phyloP scores from a whole-genome alignment of 202 grass and related monocot genomes.

The Schoenoplectus triqueter region DNA sequence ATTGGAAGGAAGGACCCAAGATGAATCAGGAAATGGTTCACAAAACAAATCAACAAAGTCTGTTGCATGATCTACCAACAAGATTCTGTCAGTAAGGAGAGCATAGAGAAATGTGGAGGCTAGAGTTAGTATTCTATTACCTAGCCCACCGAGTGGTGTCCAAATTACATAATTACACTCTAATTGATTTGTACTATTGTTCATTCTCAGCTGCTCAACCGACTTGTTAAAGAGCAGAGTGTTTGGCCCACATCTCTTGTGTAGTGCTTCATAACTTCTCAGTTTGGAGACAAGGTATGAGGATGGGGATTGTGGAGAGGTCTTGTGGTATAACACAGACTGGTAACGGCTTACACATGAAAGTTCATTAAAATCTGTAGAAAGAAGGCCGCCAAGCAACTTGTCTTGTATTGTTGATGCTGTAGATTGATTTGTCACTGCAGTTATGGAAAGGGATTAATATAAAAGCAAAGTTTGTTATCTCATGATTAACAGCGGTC shows the following conservation, averaged over 20 bases:
- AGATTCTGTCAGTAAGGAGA: conserved; percentile 38
- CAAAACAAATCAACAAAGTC: conserved; percentile 46
- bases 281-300: conserved; percentile 39
- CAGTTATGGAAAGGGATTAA: not conserved
- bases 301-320: conserved; percentile 25
- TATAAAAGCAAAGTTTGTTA: not conserved
- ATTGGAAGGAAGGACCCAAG: conserved; percentile 43
- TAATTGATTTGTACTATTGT: not conserved
- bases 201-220: conserved; percentile 36
- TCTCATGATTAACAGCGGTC: not conserved
- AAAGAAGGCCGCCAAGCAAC: conserved; percentile 30
- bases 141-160: conserved; percentile 36
- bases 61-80: conserved; percentile 16
- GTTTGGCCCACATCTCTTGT: conserved; percentile 33
- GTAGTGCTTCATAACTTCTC: conserved; percentile 34
- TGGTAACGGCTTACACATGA: conserved; percentile 44
- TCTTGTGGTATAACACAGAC: conserved; percentile 34
- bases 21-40: conserved; percentile 40
- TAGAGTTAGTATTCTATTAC: conserved; percentile 44
- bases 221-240: conserved; percentile 34
- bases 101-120: conserved; percentile 48
- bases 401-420: not conserved
- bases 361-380: conserved; percentile 37
- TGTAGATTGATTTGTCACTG: not conserved
- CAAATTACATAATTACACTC: conserved; percentile 44